These are phyloP conservation scores for Talaromyces marneffei DNA, from an alignment of 2,329 filamentous ascomycete genomes.

Conservation along the genomic window DNA sequence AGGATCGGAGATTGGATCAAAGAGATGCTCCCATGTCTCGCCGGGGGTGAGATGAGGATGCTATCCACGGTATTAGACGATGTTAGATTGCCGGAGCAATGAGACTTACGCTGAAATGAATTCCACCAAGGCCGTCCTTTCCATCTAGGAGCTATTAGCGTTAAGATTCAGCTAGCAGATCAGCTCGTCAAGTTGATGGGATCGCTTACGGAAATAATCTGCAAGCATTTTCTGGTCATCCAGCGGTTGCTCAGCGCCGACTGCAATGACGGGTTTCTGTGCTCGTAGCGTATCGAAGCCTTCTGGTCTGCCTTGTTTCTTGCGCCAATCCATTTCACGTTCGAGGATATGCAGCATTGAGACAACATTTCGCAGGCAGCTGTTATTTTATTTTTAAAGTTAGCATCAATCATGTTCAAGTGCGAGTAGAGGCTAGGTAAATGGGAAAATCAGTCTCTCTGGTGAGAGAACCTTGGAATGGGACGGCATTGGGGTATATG, in stretches of 20 bases:
- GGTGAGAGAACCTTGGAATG: no score
- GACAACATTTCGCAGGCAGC: conserved; percentile 81
- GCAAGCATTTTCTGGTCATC: conserved; percentile 74
- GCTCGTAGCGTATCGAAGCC: conserved; percentile 68
- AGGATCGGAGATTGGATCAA: conserved; percentile 43
- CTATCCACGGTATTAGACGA: conserved; percentile 30
- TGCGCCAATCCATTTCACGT: conserved; percentile 80
- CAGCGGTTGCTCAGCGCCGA: conserved; percentile 79
- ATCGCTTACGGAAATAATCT: conserved; percentile 76
- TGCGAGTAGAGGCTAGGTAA: neutral
- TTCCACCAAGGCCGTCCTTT: conserved; percentile 67
- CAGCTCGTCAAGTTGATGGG: neutral
- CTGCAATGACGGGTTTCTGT: conserved; percentile 74
- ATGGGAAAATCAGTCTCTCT: neutral
- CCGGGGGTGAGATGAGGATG: conserved; percentile 68
- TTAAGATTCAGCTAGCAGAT: neutral
- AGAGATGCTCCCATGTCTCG: conserved; percentile 69
- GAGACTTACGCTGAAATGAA: conserved; percentile 50
- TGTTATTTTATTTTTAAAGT: conserved; percentile 28
- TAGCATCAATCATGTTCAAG: neutral
- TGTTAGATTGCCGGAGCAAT: neutral
- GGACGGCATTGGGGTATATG: no score
- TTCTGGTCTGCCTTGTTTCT: conserved; percentile 57
- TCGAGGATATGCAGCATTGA: conserved; percentile 88
- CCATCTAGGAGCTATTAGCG: conserved; percentile 52